phyloP scores from a whole-genome alignment of 2,329 filamentous ascomycete genomes.

The Xylariaceae sp. region DNA sequence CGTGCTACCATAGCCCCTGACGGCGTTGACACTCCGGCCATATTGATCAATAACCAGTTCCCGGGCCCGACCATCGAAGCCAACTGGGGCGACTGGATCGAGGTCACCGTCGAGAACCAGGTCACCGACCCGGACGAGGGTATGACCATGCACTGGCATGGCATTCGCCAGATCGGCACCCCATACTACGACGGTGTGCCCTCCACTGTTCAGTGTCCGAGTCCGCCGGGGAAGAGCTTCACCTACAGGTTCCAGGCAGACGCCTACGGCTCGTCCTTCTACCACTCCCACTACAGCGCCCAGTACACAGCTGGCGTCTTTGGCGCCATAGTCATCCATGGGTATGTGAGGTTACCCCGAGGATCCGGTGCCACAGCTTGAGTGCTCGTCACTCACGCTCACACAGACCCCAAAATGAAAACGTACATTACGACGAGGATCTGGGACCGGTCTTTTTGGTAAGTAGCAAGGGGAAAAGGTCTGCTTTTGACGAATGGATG shows the following conservation, averaged over 20 bases:
- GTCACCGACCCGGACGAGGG: slow-evolving; percentile 29
- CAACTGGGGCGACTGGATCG: slow-evolving; percentile 32
- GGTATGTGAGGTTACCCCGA: too few species aligned
- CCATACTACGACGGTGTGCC: slow-evolving; percentile 18
- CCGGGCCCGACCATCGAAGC: slow-evolving; percentile 45
- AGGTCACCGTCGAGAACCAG: slow-evolving; percentile 53
- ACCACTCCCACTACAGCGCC: slow-evolving; percentile 28
- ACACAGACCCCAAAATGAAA: too few species aligned
- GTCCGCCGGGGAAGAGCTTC: slow-evolving; percentile 8
- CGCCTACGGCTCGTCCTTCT: slow-evolving; percentile 22
- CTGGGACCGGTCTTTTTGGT: too few species aligned
- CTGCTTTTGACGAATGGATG: too few species aligned
- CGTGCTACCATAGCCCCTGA: slow-evolving; percentile 33
- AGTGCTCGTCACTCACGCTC: too few species aligned
- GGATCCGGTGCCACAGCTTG: too few species aligned
- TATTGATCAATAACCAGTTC: slow-evolving; percentile 44
- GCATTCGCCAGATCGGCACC: slow-evolving; percentile 9
- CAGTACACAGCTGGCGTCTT: slow-evolving; percentile 36
- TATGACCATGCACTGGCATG: slow-evolving; percentile 13
- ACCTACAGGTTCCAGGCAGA: slow-evolving; percentile 14
- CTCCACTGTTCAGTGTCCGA: slow-evolving; percentile 12
- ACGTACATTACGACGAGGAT: too few species aligned
- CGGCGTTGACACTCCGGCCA: slow-evolving; percentile 35
- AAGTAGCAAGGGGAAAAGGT: too few species aligned
- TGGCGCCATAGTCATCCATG: slow-evolving; percentile 30